Evolutionary conservation across 192 early-diverging fungal genomes (phyloP).

Genomic region (Coemansia sp.): DNA sequence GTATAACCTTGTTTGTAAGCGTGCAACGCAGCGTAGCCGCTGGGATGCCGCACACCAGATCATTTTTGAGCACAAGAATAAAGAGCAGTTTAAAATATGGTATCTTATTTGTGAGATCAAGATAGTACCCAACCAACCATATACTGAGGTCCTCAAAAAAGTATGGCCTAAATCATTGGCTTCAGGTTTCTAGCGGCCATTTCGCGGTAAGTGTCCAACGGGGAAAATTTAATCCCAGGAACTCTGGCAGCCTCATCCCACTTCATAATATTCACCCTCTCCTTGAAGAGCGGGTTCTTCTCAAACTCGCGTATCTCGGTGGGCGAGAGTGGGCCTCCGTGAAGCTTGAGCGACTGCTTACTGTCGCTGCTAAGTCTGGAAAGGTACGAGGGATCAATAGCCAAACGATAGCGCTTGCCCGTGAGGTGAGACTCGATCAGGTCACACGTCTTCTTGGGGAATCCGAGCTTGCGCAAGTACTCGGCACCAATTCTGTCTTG

Average conservation of each 20-base stretch:
- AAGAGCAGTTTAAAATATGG: too few relatives aligned
- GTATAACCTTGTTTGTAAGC: neutral
- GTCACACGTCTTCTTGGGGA: slow-evolving; percentile 54
- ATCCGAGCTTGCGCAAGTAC: slow-evolving; percentile 56
- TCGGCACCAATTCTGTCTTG: slow-evolving; percentile 58
- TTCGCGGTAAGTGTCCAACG: slow-evolving; percentile 43
- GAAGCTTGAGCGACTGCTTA: slow-evolving; percentile 57
- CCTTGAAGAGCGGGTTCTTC: slow-evolving; percentile 53
- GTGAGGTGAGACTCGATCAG: slow-evolving; percentile 58
- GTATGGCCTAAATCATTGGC: slow-evolving; percentile 1
- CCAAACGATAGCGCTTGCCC: slow-evolving; percentile 60
- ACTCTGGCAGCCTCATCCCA: slow-evolving; percentile 59
- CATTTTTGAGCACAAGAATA: neutral
- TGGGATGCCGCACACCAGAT: neutral
- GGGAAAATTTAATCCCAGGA: slow-evolving; percentile 45
- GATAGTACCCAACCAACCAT: neutral
- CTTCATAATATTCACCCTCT: slow-evolving; percentile 56
- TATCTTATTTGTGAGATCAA: neutral
- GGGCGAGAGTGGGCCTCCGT: slow-evolving; percentile 50
- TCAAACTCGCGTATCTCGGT: slow-evolving; percentile 52
- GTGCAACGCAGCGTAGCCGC: neutral
- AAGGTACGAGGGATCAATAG: slow-evolving; percentile 49
- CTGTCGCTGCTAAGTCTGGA: slow-evolving; percentile 50
- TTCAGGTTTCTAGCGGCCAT: slow-evolving; percentile 46
- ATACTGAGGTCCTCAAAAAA: neutral